Conservation (phyloP, 768 basidiomycete genomes). For the Plicaturopsis crispa region DNA sequence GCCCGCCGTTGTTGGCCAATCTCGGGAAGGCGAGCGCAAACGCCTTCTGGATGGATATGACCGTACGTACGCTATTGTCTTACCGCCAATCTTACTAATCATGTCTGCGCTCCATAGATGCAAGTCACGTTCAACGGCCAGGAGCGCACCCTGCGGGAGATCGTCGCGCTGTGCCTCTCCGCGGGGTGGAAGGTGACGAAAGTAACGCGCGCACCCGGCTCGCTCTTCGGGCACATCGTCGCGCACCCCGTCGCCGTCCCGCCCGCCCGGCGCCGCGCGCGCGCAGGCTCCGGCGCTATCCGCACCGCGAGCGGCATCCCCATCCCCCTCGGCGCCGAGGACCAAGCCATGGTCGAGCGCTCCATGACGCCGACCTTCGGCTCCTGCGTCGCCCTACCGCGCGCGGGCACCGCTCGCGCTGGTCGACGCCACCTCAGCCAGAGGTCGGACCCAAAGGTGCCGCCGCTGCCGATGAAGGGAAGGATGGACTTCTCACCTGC, state of each 20-base stretch:
- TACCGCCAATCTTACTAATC: constrained; percentile 2
- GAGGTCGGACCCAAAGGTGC: too few species aligned
- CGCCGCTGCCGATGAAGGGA: too few species aligned
- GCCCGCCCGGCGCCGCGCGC: constrained; percentile 12
- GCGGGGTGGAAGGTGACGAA: constrained; percentile 58
- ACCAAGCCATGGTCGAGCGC: too few species aligned
- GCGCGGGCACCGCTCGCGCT: neutral
- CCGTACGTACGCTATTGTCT: constrained; percentile 35
- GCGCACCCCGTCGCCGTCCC: constrained; percentile 58
- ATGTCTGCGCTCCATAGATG: constrained; percentile 37
- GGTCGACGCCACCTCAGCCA: constrained; percentile 3
- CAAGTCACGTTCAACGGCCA: constrained; percentile 60
- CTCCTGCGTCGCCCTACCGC: constrained; percentile 1
- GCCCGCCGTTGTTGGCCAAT: constrained; percentile 63
- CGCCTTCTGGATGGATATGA: constrained; percentile 66
- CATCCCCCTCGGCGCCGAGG: too few species aligned
- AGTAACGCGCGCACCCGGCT: constrained; percentile 50
- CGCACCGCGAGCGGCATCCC: constrained; percentile 9
- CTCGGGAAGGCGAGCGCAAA: constrained; percentile 60
- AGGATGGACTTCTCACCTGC: too few species aligned
- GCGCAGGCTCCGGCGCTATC: constrained; percentile 15
- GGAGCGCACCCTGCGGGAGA: constrained; percentile 63
- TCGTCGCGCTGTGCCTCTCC: constrained; percentile 41
- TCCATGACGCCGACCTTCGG: too few species aligned
- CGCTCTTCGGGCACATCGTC: constrained; percentile 64